phyloP scores from a whole-genome alignment of 73 alveolate species.

The Paramecium biaurelia region DNA sequence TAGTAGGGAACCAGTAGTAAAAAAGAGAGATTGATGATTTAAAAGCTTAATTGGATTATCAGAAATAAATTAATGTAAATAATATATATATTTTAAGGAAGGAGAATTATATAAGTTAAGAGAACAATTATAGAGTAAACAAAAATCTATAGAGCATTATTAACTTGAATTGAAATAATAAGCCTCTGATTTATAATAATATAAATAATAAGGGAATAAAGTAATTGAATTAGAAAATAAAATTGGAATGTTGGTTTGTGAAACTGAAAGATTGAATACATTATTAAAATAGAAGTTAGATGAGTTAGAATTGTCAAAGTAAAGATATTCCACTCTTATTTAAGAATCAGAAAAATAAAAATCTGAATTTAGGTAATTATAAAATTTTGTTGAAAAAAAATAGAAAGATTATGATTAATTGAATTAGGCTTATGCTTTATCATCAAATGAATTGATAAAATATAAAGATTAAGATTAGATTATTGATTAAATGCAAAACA shows the following conservation, averaged over 20 bases:
- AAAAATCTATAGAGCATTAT: background rate
- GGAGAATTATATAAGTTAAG: background rate
- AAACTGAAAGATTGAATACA: constrained; percentile 21
- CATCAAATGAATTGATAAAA: background rate
- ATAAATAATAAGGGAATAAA: background rate
- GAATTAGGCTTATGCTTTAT: background rate
- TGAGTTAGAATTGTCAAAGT: background rate
- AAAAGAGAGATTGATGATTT: background rate
- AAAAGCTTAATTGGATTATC: background rate
- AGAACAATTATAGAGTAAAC: background rate
- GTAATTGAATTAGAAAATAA: background rate
- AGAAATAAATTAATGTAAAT: background rate
- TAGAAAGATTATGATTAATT: constrained; percentile 4
- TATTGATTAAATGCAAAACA: background rate
- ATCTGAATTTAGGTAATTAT: background rate
- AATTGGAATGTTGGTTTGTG: background rate
- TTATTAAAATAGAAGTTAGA: constrained; percentile 15
- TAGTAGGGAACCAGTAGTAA: background rate
- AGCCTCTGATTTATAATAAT: background rate
- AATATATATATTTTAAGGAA: background rate
- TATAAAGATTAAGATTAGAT: constrained; percentile 17
- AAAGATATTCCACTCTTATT: background rate
- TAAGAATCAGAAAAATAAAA: background rate
- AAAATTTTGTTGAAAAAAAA: background rate
- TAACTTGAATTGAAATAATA: background rate